phyloP scores from a whole-genome alignment of 768 basidiomycete genomes.

The Strobilomyces confusus region DNA sequence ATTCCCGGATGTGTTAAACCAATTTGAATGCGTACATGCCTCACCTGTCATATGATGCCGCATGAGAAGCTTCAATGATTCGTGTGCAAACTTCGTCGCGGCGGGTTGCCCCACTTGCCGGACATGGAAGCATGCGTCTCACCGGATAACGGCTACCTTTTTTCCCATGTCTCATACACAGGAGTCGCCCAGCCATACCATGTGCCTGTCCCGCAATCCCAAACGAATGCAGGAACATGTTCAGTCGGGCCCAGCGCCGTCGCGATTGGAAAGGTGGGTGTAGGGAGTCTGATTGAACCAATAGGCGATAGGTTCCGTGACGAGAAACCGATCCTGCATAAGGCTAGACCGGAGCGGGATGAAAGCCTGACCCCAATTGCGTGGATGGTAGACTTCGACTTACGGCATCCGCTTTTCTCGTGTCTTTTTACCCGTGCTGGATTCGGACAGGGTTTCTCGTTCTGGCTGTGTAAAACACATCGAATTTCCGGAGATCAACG shows the following conservation, averaged over 20 bases:
- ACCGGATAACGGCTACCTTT: conserved; percentile 23
- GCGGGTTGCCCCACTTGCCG: conserved; percentile 14
- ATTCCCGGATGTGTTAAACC: conserved; percentile 8
- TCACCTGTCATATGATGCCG: conserved; percentile 5
- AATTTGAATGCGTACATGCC: conserved; percentile 2
- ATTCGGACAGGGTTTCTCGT: conserved; percentile 15
- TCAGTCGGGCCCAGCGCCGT: neutral
- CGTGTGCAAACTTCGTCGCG: conserved; percentile 13
- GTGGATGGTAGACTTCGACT: conserved; percentile 30
- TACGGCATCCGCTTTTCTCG: conserved; percentile 35
- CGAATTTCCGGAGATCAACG: conserved; percentile 31
- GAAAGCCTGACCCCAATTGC: conserved; percentile 25
- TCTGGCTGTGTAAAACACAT: conserved; percentile 22
- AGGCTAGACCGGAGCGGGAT: conserved; percentile 17
- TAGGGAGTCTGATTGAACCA: neutral
- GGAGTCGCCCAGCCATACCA: neutral
- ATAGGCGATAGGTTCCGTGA: conserved; percentile 2
- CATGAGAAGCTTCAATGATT: conserved; percentile 12
- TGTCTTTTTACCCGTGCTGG: conserved; percentile 27
- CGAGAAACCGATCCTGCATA: conserved; percentile 2
- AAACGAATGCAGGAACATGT: neutral
- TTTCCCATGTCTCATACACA: conserved; percentile 5
- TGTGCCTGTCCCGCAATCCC: conserved; percentile 1
- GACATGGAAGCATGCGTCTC: conserved; percentile 14
- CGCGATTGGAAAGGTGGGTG: neutral